Base-by-base conservation (phyloP, 1,284 basidiomycete genomes). In the Neonothopanus nambi region DNA sequence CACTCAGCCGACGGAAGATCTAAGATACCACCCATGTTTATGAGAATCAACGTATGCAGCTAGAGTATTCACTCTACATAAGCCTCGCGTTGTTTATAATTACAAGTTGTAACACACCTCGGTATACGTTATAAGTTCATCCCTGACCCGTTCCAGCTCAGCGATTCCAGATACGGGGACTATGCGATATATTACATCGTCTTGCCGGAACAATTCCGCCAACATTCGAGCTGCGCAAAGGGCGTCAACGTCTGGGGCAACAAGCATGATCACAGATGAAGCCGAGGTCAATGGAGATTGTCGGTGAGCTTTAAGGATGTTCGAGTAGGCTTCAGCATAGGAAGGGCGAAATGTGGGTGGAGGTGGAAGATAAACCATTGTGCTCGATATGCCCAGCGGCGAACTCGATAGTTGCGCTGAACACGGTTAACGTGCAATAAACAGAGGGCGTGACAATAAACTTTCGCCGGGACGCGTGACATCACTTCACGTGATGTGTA, bases 1-100 rank as follows among this genome's bases (percentile, higher is more conserved):
- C 88, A 91, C 30, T 81, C 78, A 4, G 76, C 65, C 2, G 82
- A 81, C 1, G 91, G 82, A 6, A 99, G 77, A 59, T 96, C 91
- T 33, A 95, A 79, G 48, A 96, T 84, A 1, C 89, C 87, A 39
- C 97, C 97, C 70, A 99, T 90, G 61, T 98, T 98, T 46, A 99
- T 71, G 41, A 99, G 80, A 48, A 99, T 85, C 45, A 99, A 79
- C 0, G 93, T 93, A 63, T 93, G 92, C 21, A 99, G 78, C 91
- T 98, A 13, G 35, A 36, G 7, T 42, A 30, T 48, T 61, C 39
- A 59, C 50, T n/a, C 35, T 12, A 24, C 37, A 38, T 38, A 52
- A 40, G 33, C n/a, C 24, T 28, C 12, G 26, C 21, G 21, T 41
- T 26, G 23, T 39, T 36, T 38, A n/a, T n/a, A n/a, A n/a, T n/a